These are phyloP conservation scores for Leccinum aurantiacum DNA, from an alignment of 768 basidiomycete genomes.

Conservation along the genomic window DNA sequence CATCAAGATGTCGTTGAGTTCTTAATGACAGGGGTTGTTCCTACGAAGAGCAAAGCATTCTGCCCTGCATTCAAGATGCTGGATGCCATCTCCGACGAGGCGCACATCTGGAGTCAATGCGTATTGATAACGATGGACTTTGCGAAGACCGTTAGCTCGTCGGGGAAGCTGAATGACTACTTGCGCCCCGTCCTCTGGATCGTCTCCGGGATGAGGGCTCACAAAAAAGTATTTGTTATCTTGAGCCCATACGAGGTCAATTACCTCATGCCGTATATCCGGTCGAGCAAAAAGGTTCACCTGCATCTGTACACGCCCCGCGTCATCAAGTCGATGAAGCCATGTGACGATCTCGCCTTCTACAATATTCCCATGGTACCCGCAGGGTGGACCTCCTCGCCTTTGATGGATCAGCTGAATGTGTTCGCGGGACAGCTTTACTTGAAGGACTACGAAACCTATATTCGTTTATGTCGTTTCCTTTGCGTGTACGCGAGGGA, in stretches of 20 bases:
- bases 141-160: slow-evolving; percentile 8
- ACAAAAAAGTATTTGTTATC: slow-evolving; percentile 29
- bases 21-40: slow-evolving; percentile 32
- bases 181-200: slow-evolving; percentile 34
- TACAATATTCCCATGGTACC: background rate
- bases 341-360: slow-evolving; percentile 20
- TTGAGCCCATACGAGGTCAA: slow-evolving; percentile 46
- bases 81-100: slow-evolving; percentile 17
- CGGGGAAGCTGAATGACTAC: slow-evolving; percentile 11
- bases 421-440: background rate
- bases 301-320: slow-evolving; percentile 46
- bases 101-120: slow-evolving; percentile 18
- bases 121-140: slow-evolving; percentile 21
- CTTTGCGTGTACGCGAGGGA: background rate
- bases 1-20: slow-evolving; percentile 24
- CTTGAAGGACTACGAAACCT: slow-evolving; percentile 19
- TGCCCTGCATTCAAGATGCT: slow-evolving; percentile 15
- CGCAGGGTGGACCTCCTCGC: background rate
- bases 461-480: slow-evolving; percentile 9
- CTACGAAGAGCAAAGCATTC: slow-evolving; percentile 19
- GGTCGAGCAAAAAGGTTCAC: slow-evolving; percentile 30
- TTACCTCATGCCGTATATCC: slow-evolving; percentile 37
- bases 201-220: slow-evolving; percentile 10
- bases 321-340: slow-evolving; percentile 32
- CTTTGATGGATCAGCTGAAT: background rate